Evolutionary conservation across 805 yeast species (phyloP).

Genomic region (Candida schatavii): DNA sequence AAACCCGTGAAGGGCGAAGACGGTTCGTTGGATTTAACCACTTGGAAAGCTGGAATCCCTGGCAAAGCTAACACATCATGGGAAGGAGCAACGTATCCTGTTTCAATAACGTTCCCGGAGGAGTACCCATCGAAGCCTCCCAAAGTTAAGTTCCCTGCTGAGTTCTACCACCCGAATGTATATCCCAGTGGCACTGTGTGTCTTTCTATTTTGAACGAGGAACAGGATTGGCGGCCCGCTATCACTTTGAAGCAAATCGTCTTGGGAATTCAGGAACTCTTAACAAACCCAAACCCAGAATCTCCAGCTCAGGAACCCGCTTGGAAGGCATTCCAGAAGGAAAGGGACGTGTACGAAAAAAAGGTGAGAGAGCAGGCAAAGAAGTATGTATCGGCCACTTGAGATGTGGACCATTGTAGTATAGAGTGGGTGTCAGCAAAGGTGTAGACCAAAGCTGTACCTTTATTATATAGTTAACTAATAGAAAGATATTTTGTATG

Average conservation of each 20-base stretch:
- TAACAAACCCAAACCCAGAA: constrained; percentile 86
- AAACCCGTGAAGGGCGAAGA: constrained; percentile 78
- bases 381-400: constrained; percentile 41
- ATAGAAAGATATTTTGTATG: too few species aligned
- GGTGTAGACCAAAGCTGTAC: too few species aligned
- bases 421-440: too few species aligned
- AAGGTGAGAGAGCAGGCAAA: constrained; percentile 80
- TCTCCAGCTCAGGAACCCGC: constrained; percentile 99
- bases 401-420: too few species aligned
- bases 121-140: constrained; percentile 98
- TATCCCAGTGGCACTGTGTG: constrained; percentile 98
- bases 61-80: constrained; percentile 85
- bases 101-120: constrained; percentile 77
- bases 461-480: too few species aligned
- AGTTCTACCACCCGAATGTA: constrained; percentile 95
- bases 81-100: constrained; percentile 88
- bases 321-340: constrained; percentile 78
- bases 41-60: constrained; percentile 95
- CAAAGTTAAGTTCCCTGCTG: constrained; percentile 82
- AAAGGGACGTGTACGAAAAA: constrained; percentile 65
- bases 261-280: constrained; percentile 86
- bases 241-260: constrained; percentile 86
- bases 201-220: constrained; percentile 87
- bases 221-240: constrained; percentile 98
- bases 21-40: constrained; percentile 80